Base-by-base conservation (phyloP, 1,139 yeast genomes). In the Pichia sp. region DNA sequence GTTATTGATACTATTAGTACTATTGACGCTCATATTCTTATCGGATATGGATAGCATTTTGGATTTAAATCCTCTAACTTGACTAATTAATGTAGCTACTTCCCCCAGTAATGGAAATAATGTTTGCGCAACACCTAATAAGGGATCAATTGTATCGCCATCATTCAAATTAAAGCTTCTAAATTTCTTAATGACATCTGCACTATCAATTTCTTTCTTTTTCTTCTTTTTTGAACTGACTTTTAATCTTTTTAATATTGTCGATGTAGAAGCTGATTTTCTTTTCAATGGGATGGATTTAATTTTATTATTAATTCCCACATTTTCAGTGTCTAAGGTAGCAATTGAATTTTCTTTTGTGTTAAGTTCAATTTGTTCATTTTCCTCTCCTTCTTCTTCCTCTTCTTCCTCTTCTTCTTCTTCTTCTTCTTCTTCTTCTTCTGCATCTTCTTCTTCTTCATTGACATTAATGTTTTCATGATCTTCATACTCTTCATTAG, bases 81-180 rank as follows among this genome's bases (percentile, higher is more conserved):
- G 72, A 16, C 74, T 66, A 16, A 80, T 78, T 44, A 81, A 66
- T 1, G 75, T 67, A 0, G 86, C 85, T 29, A 79, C 84, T 54
- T 73, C 73, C 1, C 85, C 85, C 67, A 82, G 78, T 9, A 81
- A 69, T 50, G 80, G 77, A 59, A 82, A 82, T 32, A 82, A 62
- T 3, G 79, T 73, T 57, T 80, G 85, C 0, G 81, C 82, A 61
- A 84, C 79, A 2, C 88, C 88, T 44, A 82, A 64, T 34, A 81
- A 65, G 4, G 87, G 86, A 59, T 82, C 87, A 42, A 82, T 73
- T 36, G 71, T 72, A 35, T 59, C 62, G 29, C 56, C 58, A 5
- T 59, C 63, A 15, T 53, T 56, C 25, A 59, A 39, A 45, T 60
- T 54, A 34, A 62, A 58, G 3, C 60, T 47, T 6, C 59, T 55